phyloP scores from a whole-genome alignment of 331 rosid genomes.

The Spiraea crenata region DNA sequence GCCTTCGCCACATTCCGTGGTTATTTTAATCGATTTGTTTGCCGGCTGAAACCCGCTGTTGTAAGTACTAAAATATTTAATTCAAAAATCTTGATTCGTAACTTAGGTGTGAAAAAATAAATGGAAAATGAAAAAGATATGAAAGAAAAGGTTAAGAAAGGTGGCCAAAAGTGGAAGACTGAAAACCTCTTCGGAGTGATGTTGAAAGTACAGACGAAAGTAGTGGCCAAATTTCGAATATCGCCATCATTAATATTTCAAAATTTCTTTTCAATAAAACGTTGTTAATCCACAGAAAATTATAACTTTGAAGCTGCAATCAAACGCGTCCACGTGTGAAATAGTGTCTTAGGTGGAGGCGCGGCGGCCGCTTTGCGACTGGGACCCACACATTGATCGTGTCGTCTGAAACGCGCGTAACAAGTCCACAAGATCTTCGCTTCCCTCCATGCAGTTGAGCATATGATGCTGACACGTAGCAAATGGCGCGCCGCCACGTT shows the following conservation, averaged over 20 bases:
- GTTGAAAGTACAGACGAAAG: not conserved
- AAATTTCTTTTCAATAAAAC: no score
- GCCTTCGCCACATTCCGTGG: no score
- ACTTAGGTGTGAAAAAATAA: not conserved
- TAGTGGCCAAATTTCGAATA: not conserved
- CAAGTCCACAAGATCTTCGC: not conserved
- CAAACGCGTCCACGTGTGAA: conserved; percentile 28
- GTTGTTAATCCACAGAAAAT: no score
- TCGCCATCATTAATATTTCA: no score
- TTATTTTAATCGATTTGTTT: not conserved
- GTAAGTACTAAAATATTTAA: not conserved
- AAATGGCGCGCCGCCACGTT: not conserved
- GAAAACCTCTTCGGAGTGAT: not conserved
- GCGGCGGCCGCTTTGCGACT: conserved; percentile 28
- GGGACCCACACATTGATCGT: conserved; percentile 21
- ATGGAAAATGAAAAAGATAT: not conserved
- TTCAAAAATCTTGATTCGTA: conserved; percentile 6
- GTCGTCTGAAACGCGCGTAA: conserved; percentile 12
- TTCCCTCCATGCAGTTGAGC: conserved; percentile 14
- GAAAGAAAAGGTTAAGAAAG: not conserved
- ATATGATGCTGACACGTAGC: not conserved
- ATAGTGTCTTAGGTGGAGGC: conserved; percentile 15
- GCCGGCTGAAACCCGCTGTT: conserved; percentile 1
- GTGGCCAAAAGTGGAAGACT: not conserved
- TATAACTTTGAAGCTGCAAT: no score